Evolutionary conservation across 306 rosid species (phyloP).

Genomic region (Myrica gale): DNA sequence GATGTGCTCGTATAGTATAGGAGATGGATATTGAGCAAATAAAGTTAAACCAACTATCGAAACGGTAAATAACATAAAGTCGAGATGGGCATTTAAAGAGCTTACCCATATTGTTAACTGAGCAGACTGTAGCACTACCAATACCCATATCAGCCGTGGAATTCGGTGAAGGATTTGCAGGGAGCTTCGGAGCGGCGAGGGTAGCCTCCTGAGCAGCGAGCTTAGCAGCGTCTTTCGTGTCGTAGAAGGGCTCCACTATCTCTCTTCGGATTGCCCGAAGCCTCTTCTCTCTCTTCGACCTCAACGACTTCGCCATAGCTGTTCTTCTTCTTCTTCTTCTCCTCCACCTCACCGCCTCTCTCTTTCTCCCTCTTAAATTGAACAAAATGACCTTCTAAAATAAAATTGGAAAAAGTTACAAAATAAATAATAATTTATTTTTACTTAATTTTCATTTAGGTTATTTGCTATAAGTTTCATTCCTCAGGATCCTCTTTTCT

Average conservation of each 20-base stretch:
- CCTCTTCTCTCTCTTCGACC: constrained; percentile 90
- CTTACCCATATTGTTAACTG: constrained; percentile 42
- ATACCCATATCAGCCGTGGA: constrained; percentile 14
- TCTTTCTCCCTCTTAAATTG: no score
- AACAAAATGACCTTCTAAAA: no score
- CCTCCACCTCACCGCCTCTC: constrained; percentile 11
- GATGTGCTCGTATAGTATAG: neutral
- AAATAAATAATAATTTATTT: no score
- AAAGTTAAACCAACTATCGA: neutral
- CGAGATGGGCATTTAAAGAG: neutral
- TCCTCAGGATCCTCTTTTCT: no score
- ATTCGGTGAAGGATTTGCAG: constrained; percentile 35
- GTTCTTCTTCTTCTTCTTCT: neutral
- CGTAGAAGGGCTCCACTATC: constrained; percentile 77
- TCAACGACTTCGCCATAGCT: constrained; percentile 80
- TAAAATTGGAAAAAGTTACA: no score
- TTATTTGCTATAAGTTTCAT: no score
- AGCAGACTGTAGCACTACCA: constrained; percentile 20
- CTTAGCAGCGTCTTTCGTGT: constrained; percentile 83
- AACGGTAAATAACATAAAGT: neutral
- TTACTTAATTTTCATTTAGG: no score
- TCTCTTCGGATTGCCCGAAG: constrained; percentile 86
- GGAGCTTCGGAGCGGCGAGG: constrained; percentile 89
- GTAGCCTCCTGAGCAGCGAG: constrained; percentile 87
- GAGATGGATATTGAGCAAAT: neutral